These are phyloP conservation scores for Candida loeiensis DNA, from an alignment of 805 yeast genomes.

Conservation along the genomic window DNA sequence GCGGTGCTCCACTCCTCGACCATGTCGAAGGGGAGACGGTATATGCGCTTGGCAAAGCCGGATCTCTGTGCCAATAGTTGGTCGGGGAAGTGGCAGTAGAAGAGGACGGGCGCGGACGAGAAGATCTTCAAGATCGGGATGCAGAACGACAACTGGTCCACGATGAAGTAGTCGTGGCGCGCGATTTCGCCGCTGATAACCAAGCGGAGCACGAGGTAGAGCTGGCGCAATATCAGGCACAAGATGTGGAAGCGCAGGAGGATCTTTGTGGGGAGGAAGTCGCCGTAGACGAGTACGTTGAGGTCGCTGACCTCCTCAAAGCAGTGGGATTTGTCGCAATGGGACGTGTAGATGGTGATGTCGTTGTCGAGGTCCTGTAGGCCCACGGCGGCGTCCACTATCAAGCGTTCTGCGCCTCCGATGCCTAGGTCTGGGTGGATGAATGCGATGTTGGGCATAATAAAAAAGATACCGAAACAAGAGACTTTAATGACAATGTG, in stretches of 20 bases:
- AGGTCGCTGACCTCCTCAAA: constrained; percentile 79
- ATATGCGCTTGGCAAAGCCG: constrained; percentile 53
- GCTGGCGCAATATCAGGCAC: constrained; percentile 80
- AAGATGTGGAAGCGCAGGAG: constrained; percentile 69
- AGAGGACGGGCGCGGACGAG: constrained; percentile 48
- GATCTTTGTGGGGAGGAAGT: constrained; percentile 71
- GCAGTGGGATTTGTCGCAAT: constrained; percentile 82
- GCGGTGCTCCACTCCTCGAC: constrained; percentile 79
- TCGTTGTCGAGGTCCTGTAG: constrained; percentile 58
- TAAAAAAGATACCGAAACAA: background rate
- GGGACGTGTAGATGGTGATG: constrained; percentile 78
- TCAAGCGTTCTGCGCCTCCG: constrained; percentile 96
- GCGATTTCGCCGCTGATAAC: constrained; percentile 47
- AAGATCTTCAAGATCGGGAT: constrained; percentile 63
- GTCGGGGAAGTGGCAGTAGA: constrained; percentile 97
- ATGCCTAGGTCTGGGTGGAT: constrained; percentile 96
- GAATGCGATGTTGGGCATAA: constrained; percentile 56
- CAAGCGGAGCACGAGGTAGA: constrained; percentile 51
- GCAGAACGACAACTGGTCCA: constrained; percentile 86
- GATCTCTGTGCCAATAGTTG: constrained; percentile 64
- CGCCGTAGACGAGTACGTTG: constrained; percentile 73
- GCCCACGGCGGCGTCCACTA: constrained; percentile 92
- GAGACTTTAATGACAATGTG: background rate
- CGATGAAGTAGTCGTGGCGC: constrained; percentile 66
- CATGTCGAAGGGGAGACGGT: constrained; percentile 80